phyloP scores from a whole-genome alignment of 2,329 filamentous ascomycete species.

The Fusarium odoratissimum region DNA sequence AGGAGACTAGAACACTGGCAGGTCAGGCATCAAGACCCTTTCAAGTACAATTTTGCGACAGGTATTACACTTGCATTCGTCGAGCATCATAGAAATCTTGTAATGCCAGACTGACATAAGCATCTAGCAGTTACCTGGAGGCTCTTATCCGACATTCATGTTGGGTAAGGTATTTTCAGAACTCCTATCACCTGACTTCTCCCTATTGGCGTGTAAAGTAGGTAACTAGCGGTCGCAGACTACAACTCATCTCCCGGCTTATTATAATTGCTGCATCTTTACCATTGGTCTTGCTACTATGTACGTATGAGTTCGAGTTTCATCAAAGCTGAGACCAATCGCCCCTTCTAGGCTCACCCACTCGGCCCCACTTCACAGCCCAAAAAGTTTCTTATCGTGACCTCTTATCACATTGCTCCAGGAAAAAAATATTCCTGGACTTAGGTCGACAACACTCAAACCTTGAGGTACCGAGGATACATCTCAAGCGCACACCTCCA shows the following conservation, averaged over 20 bases:
- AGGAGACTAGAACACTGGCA: neutral
- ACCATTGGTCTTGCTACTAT: neutral
- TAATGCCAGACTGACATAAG: neutral
- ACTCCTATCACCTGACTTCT: neutral
- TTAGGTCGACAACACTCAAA: slow-evolving; percentile 17
- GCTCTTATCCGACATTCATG: neutral
- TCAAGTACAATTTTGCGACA: neutral
- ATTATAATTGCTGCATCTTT: neutral
- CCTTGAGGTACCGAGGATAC: slow-evolving; percentile 2
- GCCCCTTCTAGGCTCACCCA: neutral
- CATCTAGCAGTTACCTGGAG: neutral
- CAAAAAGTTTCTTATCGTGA: slow-evolving; percentile 12
- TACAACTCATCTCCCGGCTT: neutral
- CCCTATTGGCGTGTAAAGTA: neutral
- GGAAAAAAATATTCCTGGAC: slow-evolving; percentile 26
- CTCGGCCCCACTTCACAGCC: slow-evolving; percentile 12
- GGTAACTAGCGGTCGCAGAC: neutral
- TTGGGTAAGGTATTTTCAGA: neutral
- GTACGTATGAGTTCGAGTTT: neutral
- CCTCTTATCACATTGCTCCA: slow-evolving; percentile 23
- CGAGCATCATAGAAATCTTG: neutral
- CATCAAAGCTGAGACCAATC: neutral
- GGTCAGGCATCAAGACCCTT: no score
- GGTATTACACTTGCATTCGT: neutral
- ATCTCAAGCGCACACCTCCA: neutral